These are phyloP conservation scores for Hypoxylon sp. DNA, from an alignment of 2,329 filamentous ascomycete genomes.

Conservation along the genomic window DNA sequence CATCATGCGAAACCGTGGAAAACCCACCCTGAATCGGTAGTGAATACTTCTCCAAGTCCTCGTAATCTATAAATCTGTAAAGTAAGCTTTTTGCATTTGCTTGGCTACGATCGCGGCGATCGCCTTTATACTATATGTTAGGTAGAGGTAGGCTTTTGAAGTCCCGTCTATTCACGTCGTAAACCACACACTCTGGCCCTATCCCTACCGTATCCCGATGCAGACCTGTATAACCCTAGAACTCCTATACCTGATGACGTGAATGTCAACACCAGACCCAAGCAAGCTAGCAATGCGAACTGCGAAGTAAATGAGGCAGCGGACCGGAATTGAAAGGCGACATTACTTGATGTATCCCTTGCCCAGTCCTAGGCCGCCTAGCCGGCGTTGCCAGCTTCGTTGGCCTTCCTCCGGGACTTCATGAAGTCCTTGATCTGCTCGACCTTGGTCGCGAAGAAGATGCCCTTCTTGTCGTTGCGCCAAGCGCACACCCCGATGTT, in stretches of 20 bases:
- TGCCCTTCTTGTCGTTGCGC: conserved; percentile 81
- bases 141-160: neutral
- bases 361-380: neutral
- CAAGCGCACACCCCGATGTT: conserved; percentile 92
- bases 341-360: neutral
- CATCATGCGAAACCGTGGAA: neutral
- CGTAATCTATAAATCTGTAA: neutral
- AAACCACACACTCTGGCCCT: conserved; percentile 5
- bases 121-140: neutral
- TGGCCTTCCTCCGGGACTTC: conserved; percentile 57
- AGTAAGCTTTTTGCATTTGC: conserved; percentile 8
- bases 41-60: neutral
- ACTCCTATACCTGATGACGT: conserved; percentile 28
- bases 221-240: conserved; percentile 13
- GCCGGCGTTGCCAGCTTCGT: conserved; percentile 24
- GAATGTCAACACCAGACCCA: neutral
- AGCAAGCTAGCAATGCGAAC: neutral
- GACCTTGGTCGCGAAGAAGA: conserved; percentile 92
- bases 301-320: neutral
- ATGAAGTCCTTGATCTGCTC: conserved; percentile 90
- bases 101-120: neutral
- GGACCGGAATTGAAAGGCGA: neutral
- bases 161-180: conserved; percentile 10
- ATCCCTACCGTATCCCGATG: conserved; percentile 20
- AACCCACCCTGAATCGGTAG: neutral